phyloP scores from a whole-genome alignment of 129 eudicot species.

The Tagetes erecta region DNA sequence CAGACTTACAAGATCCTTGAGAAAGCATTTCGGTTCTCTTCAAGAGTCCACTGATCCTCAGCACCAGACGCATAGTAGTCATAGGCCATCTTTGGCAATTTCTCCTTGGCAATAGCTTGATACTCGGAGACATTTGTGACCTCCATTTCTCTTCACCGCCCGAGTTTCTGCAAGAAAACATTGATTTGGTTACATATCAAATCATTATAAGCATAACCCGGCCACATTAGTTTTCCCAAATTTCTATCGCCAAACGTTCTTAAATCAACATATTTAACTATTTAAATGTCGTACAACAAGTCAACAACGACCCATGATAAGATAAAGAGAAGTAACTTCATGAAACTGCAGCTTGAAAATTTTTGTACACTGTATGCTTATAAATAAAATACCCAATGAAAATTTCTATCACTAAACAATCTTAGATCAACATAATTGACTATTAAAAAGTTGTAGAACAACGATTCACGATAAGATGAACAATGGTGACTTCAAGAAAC shows the following conservation, averaged over 20 bases:
- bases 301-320: background rate
- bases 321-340: background rate
- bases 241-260: background rate
- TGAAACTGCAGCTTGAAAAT: slow-evolving; percentile 15
- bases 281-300: background rate
- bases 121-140: slow-evolving; percentile 45
- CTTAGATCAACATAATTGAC: background rate
- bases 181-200: slow-evolving; percentile 20
- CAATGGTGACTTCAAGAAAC: slow-evolving; percentile 8
- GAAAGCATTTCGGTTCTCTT: slow-evolving; percentile 91
- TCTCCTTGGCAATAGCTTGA: slow-evolving; percentile 45
- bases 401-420: background rate
- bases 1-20: slow-evolving; percentile 75
- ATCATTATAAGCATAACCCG: slow-evolving; percentile 6
- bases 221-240: background rate
- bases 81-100: slow-evolving; percentile 39
- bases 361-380: background rate
- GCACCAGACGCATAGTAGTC: slow-evolving; percentile 59
- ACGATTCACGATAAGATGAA: background rate
- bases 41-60: slow-evolving; percentile 49
- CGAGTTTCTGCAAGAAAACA: slow-evolving; percentile 27
- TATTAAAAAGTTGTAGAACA: background rate
- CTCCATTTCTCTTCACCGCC: slow-evolving; percentile 37
- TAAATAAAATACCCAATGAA: slow-evolving; percentile 11
- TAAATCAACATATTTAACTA: background rate